These are phyloP conservation scores for Fusarium sp. DNA, from an alignment of 2,329 filamentous ascomycete species.

Conservation along the genomic window DNA sequence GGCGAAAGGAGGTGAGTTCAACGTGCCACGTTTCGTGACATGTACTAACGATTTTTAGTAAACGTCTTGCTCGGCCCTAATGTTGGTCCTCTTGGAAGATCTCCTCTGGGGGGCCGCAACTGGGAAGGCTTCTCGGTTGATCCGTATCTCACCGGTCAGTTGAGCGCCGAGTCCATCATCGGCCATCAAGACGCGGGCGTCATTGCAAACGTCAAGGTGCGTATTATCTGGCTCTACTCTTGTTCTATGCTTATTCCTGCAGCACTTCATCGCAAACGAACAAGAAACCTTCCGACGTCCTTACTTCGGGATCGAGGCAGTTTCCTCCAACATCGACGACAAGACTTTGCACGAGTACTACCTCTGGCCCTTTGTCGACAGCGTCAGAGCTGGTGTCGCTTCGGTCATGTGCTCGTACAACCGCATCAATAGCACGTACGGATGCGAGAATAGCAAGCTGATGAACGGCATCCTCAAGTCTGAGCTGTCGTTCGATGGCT, in stretches of 20 bases:
- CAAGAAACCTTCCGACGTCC: conserved; percentile 64
- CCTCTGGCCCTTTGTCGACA: conserved; percentile 74
- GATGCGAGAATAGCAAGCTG: conserved; percentile 77
- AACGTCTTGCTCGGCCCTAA: conserved; percentile 78
- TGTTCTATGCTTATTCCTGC: accelerated
- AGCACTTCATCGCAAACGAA: conserved; percentile 71
- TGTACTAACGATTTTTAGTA: conserved; percentile 49
- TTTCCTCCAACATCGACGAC: conserved; percentile 73
- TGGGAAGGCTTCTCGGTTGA: conserved; percentile 83
- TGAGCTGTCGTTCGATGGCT: conserved; percentile 74
- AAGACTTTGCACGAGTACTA: conserved; percentile 74
- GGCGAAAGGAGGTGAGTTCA: conserved; percentile 64
- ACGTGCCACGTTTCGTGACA: accelerated
- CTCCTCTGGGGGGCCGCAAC: conserved; percentile 76
- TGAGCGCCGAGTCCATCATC: conserved; percentile 77
- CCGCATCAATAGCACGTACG: conserved; percentile 77
- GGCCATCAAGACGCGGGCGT: conserved; percentile 84
- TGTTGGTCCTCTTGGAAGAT: conserved; percentile 77
- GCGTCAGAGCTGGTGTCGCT: conserved; percentile 66
- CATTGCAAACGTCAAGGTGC: conserved; percentile 77
- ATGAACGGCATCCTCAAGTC: conserved; percentile 76
- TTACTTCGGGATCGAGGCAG: conserved; percentile 60
- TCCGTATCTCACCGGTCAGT: conserved; percentile 76
- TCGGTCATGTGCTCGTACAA: conserved; percentile 78
- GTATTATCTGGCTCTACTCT: accelerated